Base-by-base conservation (phyloP, 2,329 filamentous ascomycete species). In the Apiospora aurea region DNA sequence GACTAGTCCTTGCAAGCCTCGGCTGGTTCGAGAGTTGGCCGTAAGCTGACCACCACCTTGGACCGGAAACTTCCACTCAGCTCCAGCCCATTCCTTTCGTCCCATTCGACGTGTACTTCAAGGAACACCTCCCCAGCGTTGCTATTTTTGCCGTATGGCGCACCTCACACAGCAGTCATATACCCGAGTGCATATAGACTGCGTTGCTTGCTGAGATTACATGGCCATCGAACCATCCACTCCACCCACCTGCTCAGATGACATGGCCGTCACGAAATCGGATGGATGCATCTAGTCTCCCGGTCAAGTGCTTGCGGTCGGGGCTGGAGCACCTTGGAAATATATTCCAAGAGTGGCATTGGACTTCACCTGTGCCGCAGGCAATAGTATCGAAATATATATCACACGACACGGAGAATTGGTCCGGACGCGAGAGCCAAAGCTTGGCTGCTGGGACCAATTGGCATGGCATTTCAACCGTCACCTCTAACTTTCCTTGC, bases 11-110 rank as follows among this genome's bases (percentile, higher is more conserved):
- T 41, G 57, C 57, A n/a, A 34, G 16, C 26, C 29, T 38, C 29
- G 26, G 16, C 29, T 61, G 18, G 10, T 13, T 41, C 57, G 26
- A 34, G 24, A 8, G 11, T 41, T 41, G 57, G 21, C 34, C 21
- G 57, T 64, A 64, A 64, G 57, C 34, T 64, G 57, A 41, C 57
- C 57, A 64, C 57, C 57, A 64, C 57, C 57, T 41, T n/a, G 34
- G 57, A n/a, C 21, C 34, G 57, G 34, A 10, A 41, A 41, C 57
- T 64, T 64, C 34, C 57, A 41, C 29, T 64, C 57, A 64, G 57
- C 34, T 64, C 57, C 57, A 64, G 57, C 57, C 57, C 57, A 34
- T 26, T 34, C 14, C 16, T 16, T 34, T 13, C 49, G 8, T n/a
- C 46, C n/a, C 18, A 21, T 47, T 47, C 18, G 46, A 10, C 46